phyloP scores from a whole-genome alignment of 495 filamentous ascomycete genomes.

The Podospora appendiculata region DNA sequence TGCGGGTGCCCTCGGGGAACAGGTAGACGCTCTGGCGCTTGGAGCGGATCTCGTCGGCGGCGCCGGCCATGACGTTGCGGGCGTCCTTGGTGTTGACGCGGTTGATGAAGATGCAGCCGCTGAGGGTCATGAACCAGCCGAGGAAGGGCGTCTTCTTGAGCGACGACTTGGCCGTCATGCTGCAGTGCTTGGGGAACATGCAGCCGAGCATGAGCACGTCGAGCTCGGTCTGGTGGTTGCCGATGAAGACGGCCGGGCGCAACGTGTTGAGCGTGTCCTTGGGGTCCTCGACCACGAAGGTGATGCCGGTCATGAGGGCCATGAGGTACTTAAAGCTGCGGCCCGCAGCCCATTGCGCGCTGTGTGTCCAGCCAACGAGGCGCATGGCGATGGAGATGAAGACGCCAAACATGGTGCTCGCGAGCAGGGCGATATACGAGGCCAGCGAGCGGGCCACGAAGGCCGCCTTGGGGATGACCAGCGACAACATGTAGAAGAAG shows the following conservation, averaged over 20 bases:
- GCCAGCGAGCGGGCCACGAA: conserved; percentile 70
- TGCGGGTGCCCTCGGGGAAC: conserved; percentile 89
- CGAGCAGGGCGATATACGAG: conserved; percentile 57
- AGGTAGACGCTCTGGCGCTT: conserved; percentile 85
- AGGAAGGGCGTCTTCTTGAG: conserved; percentile 77
- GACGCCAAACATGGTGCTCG: conserved; percentile 71
- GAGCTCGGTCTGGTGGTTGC: conserved; percentile 91
- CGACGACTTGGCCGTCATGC: conserved; percentile 85
- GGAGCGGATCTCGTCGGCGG: conserved; percentile 67
- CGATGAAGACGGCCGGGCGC: conserved; percentile 83
- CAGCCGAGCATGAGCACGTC: conserved; percentile 85
- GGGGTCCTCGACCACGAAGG: conserved; percentile 66
- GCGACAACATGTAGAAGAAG: conserved; percentile 47
- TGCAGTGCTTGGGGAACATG: conserved; percentile 86
- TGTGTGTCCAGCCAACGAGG: conserved; percentile 58
- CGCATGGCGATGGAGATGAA: conserved; percentile 65
- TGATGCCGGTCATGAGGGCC: conserved; percentile 67
- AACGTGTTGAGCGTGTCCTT: conserved; percentile 52
- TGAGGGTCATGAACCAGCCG: conserved; percentile 93
- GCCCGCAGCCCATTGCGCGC: conserved; percentile 79
- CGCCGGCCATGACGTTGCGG: conserved; percentile 76
- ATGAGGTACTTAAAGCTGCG: conserved; percentile 78
- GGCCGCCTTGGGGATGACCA: conserved; percentile 46
- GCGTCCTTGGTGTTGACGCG: conserved; percentile 72
- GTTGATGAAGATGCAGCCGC: conserved; percentile 91